phyloP scores from a whole-genome alignment of 805 yeast species.

The Zygotorulaspora danielsina region DNA sequence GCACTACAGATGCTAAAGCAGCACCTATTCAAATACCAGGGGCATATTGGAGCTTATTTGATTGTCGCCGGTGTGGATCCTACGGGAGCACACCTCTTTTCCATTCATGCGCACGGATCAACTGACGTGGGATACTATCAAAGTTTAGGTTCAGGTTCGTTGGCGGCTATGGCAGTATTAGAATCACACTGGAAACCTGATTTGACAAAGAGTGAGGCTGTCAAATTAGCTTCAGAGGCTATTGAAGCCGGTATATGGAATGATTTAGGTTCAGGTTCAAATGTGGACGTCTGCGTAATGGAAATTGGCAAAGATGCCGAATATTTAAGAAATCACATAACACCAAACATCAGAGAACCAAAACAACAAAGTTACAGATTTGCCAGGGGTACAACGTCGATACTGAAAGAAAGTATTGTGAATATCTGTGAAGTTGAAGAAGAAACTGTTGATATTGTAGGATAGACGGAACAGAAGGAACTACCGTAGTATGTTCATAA shows the following conservation, averaged over 20 bases:
- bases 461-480: conserved; percentile 11
- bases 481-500: background rate
- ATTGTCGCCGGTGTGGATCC: conserved; percentile 99
- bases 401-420: conserved; percentile 63
- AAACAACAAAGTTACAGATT: conserved; percentile 84
- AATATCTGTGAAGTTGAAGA: conserved; percentile 67
- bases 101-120: conserved; percentile 96
- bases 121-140: conserved; percentile 93
- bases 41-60: conserved; percentile 93
- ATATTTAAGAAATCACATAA: conserved; percentile 77
- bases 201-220: conserved; percentile 83
- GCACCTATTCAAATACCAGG: conserved; percentile 94
- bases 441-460: conserved; percentile 43
- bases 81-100: conserved; percentile 87
- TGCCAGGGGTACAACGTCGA: conserved; percentile 90
- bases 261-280: conserved; percentile 97
- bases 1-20: conserved; percentile 91
- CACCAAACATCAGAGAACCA: conserved; percentile 81
- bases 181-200: conserved; percentile 83
- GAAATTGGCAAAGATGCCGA: conserved; percentile 86
- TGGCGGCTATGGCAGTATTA: conserved; percentile 97
- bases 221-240: conserved; percentile 83
- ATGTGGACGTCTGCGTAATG: conserved; percentile 96
- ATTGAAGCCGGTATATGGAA: conserved; percentile 98
- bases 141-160: conserved; percentile 92